Conservation (phyloP, 2,329 filamentous ascomycete genomes). For the Aureobasidium vineae region DNA sequence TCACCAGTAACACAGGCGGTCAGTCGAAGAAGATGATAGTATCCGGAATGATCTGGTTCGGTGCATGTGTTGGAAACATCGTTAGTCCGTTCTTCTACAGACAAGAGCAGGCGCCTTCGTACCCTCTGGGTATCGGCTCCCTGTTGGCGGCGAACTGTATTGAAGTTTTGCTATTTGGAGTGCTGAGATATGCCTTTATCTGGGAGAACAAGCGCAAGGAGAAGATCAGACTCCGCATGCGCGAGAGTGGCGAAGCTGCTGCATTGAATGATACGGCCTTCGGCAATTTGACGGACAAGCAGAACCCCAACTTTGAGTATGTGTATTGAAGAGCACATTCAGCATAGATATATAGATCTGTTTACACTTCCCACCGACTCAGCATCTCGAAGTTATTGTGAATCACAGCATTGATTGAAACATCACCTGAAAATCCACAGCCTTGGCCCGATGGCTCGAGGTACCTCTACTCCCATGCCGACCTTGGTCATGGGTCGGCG, state of each 20-base stretch:
- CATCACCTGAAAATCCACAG: background rate
- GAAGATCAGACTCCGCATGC: background rate
- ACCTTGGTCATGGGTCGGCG: no score
- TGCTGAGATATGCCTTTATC: slow-evolving; percentile 6
- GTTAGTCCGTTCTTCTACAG: slow-evolving; percentile 24
- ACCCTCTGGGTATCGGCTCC: slow-evolving; percentile 1
- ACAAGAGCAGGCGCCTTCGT: slow-evolving; percentile 9
- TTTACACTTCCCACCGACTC: background rate
- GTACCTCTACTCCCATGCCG: no score
- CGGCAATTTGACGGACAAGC: slow-evolving; percentile 28
- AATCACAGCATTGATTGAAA: background rate
- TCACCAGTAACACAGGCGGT: slow-evolving; percentile 50
- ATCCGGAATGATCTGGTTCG: slow-evolving; percentile 44
- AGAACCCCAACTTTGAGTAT: slow-evolving; percentile 28
- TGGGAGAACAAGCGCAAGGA: slow-evolving; percentile 15
- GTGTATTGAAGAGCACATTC: slow-evolving; percentile 6
- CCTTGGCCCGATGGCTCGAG: background rate
- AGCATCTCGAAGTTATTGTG: background rate
- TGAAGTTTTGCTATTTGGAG: slow-evolving; percentile 11
- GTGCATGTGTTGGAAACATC: slow-evolving; percentile 41
- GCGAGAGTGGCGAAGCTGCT: slow-evolving; percentile 13
- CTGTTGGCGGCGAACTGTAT: slow-evolving; percentile 2
- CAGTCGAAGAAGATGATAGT: slow-evolving; percentile 49
- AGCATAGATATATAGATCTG: background rate
- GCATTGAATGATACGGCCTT: background rate